Base-by-base conservation (phyloP, 208 protist species). In the Trypanosoma theileri region DNA sequence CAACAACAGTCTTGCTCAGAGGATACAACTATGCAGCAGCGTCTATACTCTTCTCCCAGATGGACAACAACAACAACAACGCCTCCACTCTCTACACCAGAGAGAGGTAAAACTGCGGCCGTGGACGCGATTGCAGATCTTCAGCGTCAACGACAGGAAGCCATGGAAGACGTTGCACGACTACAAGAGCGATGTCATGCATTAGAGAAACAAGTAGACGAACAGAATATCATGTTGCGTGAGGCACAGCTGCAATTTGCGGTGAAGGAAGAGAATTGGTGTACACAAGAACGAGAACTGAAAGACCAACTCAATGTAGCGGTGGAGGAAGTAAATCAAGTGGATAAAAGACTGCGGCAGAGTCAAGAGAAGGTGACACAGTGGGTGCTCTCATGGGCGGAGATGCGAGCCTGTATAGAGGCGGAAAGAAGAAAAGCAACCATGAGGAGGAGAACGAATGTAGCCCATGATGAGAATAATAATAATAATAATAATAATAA, bases 61-160 rank as follows among this genome's bases (percentile, higher is more conserved):
- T 35, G 28, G n/a, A 3, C 57, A 13, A 46, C 62, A 41, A 21
- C 19, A 45, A 46, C 62, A 41, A 21, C 19, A 45, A 28, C 52
- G 3, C 62, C 63, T 1, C 53, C 71, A 8, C 26, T 63, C 24
- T 52, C 48, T 62, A 19, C 72, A 72, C 41, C 56, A 19, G 70
- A 82, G 50, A 63, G 67, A 77, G 40, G 68, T 40, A 41, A 40
- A 16, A 19, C 12, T 41, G 45, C 81, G 10, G 84, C 84, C 26
- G 84, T 89, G 4, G 73, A 76, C 7, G 84, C 84, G 0, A 59
- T 89, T 31, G 84, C 84, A 12, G 78, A 89, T 26, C 55, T 89
- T 22, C 84, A 89, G 68, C 79, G 73, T 35, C 74, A 76, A 14
- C 75, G 51, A 4, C 42, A 66, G 21, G 51, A 55, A 10, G 48